A percentile compares a stretch with the other conserved stretches of the same genome.
These are phyloP conservation scores for Madurella fahalii DNA, from an alignment of 2,329 filamentous ascomycete genomes.

Conservation along the genomic window DNA sequence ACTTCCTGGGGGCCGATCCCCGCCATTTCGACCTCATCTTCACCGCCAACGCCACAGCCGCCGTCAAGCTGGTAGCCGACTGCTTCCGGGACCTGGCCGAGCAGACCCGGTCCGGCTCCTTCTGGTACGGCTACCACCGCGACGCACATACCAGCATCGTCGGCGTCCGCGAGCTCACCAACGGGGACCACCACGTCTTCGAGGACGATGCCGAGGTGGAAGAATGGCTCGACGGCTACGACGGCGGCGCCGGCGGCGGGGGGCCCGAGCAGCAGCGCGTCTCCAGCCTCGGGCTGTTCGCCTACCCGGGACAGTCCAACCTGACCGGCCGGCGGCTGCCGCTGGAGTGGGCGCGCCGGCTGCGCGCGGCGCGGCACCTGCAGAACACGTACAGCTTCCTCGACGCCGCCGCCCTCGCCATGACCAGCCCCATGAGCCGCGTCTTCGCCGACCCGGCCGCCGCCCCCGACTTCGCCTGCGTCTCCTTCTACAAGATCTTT, in stretches of 20 bases:
- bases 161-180: constrained; percentile 64
- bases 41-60: constrained; percentile 58
- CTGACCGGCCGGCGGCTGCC: constrained; percentile 63
- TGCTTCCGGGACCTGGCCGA: constrained; percentile 51
- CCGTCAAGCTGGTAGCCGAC: constrained; percentile 59
- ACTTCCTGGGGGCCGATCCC: constrained; percentile 56
- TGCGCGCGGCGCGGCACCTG: constrained; percentile 32
- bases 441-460: constrained; percentile 46
- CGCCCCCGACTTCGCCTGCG: constrained; percentile 57
- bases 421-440: constrained; percentile 52
- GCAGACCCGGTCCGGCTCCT: constrained; percentile 41
- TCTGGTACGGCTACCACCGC: constrained; percentile 58
- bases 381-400: constrained; percentile 49
- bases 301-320: constrained; percentile 67
- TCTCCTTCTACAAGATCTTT: constrained; percentile 65
- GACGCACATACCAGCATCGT: constrained; percentile 62
- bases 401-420: constrained; percentile 62
- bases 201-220: constrained; percentile 50
- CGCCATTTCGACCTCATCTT: constrained; percentile 59
- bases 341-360: constrained; percentile 47
- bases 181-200: constrained; percentile 56
- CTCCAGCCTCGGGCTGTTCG: constrained; percentile 46
- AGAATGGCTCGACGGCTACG: constrained; percentile 35
- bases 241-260: neutral
- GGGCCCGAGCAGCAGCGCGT: neutral